A percentile compares a stretch with the other conserved stretches of the same genome.
Conservation (phyloP, 768 basidiomycete genomes). For the Lyophyllum semitale region DNA sequence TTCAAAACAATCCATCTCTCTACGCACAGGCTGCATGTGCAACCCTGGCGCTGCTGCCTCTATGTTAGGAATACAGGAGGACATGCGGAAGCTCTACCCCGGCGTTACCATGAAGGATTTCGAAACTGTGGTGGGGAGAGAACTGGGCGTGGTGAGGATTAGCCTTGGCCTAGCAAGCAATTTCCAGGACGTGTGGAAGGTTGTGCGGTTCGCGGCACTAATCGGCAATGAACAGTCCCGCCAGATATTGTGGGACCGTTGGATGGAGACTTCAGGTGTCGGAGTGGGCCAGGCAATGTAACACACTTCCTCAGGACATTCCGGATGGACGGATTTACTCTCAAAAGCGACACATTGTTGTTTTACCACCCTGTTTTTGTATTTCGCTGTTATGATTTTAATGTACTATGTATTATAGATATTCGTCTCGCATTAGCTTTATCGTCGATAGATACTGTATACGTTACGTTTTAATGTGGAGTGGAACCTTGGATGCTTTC, state of each 20-base stretch:
- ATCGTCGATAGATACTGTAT: neutral
- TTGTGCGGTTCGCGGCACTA: slow-evolving; percentile 48
- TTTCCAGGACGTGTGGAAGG: slow-evolving; percentile 72
- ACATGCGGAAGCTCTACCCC: slow-evolving; percentile 62
- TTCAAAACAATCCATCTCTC: slow-evolving; percentile 61
- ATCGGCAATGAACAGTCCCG: slow-evolving; percentile 43
- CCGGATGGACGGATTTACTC: neutral
- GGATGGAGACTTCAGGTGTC: slow-evolving; percentile 25
- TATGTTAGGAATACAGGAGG: slow-evolving; percentile 62
- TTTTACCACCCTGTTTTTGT: slow-evolving; percentile 14
- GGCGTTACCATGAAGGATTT: slow-evolving; percentile 66
- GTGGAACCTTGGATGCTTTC: neutral
- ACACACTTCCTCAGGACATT: neutral
- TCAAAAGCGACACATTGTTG: neutral
- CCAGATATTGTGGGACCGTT: slow-evolving; percentile 40
- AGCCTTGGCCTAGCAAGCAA: slow-evolving; percentile 80
- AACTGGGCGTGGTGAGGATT: slow-evolving; percentile 74
- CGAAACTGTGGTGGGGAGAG: slow-evolving; percentile 59
- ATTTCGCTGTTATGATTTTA: slow-evolving; percentile 19
- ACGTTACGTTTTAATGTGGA: neutral
- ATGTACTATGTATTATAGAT: slow-evolving; percentile 12
- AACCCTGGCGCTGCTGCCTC: slow-evolving; percentile 83
- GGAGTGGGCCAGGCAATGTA: slow-evolving; percentile 23
- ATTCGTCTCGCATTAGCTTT: neutral
- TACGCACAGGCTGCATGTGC: slow-evolving; percentile 87